phyloP scores from a whole-genome alignment of 768 basidiomycete genomes.

The Mycena latifolia region DNA sequence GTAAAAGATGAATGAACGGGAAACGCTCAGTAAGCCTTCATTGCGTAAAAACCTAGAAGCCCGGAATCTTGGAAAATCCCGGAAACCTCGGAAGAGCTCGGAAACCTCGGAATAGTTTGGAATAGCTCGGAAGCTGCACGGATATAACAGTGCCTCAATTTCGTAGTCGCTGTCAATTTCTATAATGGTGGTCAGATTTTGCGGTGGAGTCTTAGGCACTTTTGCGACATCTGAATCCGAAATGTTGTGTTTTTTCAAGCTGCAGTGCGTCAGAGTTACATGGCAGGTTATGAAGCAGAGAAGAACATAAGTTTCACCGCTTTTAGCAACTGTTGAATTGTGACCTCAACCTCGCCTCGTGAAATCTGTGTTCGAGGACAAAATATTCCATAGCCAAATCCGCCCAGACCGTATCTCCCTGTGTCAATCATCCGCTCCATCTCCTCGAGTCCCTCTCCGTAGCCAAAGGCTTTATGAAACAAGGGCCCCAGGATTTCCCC shows the following conservation, averaged over 20 bases:
- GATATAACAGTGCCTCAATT: no score
- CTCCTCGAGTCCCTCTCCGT: neutral
- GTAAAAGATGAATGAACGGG: no score
- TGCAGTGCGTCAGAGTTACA: neutral
- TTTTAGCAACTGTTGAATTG: neutral
- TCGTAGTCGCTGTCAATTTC: slow-evolving; percentile 4
- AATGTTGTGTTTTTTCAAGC: neutral
- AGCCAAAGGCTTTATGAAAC: slow-evolving; percentile 6
- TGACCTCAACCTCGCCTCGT: neutral
- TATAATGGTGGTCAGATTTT: neutral
- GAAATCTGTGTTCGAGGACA: neutral
- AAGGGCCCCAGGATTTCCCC: neutral
- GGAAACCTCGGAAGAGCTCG: no score
- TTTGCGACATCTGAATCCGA: neutral
- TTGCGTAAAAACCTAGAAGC: no score
- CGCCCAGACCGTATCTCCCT: neutral
- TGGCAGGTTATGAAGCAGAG: no score
- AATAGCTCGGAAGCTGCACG: neutral
- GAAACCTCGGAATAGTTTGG: neutral
- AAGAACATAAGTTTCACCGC: neutral
- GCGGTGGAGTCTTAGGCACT: neutral
- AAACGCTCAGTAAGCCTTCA: no score
- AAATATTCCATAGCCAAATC: slow-evolving; percentile 9
- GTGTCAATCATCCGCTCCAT: neutral
- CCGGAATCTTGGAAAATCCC: no score